Conservation (phyloP, 768 basidiomycete genomes). For the Udeniomyces megalosporus region DNA sequence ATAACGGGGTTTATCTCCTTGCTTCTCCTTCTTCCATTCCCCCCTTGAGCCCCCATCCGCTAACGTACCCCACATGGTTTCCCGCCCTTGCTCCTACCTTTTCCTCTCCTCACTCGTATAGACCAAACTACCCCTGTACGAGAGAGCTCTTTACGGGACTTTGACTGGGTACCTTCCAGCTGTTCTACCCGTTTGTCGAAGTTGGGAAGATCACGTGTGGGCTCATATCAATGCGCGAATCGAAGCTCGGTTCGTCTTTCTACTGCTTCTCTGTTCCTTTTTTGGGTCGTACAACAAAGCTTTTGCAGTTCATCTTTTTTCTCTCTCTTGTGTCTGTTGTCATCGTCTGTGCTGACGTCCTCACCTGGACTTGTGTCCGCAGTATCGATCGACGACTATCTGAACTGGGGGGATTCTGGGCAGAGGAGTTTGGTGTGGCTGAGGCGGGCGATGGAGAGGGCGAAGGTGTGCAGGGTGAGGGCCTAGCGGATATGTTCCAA, state of each 20-base stretch:
- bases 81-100: too few relatives aligned
- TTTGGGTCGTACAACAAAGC: neutral
- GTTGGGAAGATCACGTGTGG: constrained; percentile 96
- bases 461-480: constrained; percentile 41
- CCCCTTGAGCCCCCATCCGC: neutral
- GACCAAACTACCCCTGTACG: constrained; percentile 48
- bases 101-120: constrained; percentile 16
- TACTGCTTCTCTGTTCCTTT: neutral
- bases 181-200: constrained; percentile 54
- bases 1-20: neutral
- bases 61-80: too few relatives aligned
- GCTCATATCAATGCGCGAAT: constrained; percentile 64
- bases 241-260: constrained; percentile 33
- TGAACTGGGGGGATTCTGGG: constrained; percentile 62
- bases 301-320: neutral
- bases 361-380: too few relatives aligned
- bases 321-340: neutral
- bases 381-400: constrained; percentile 42
- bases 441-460: constrained; percentile 42
- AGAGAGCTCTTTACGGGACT: constrained; percentile 76
- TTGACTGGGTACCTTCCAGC: constrained; percentile 52
- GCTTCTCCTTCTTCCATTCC: neutral
- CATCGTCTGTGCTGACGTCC: neutral
- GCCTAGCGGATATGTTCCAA: constrained; percentile 29
- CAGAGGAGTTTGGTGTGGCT: constrained; percentile 50